Evolutionary conservation across 306 rosid genomes (phyloP).

Genomic region (Erythrophleum fordii): DNA sequence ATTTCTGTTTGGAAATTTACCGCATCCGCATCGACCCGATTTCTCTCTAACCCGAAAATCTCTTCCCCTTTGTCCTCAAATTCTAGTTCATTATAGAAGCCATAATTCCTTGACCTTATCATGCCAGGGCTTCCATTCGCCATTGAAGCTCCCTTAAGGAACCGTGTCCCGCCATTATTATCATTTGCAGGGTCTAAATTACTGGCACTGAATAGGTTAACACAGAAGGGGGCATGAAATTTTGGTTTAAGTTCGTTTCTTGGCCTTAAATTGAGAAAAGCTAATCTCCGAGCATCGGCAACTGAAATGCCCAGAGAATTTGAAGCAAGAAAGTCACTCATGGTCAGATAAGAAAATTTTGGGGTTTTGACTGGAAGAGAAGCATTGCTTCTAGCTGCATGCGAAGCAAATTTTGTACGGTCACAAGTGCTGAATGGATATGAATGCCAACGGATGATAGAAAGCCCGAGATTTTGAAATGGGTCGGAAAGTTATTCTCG

Average conservation of each 20-base stretch:
- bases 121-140: neutral
- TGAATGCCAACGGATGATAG: neutral
- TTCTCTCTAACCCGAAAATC: neutral
- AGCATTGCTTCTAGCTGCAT: neutral
- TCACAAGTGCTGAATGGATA: neutral
- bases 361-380: neutral
- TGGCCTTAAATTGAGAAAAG: neutral
- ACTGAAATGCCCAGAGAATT: neutral
- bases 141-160: neutral
- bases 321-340: constrained; percentile 8
- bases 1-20: neutral
- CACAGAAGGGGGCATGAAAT: neutral
- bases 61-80: constrained; percentile 4
- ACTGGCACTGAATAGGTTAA: neutral
- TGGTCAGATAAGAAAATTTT: neutral
- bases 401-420: neutral
- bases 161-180: constrained; percentile 25
- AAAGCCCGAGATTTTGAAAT: neutral
- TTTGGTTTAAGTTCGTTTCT: neutral
- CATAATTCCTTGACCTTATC: neutral
- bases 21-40: neutral
- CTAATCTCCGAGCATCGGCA: neutral
- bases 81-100: neutral
- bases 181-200: constrained; percentile 2
- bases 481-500: neutral